phyloP scores from a whole-genome alignment of 208 protist species.

The Leishmania guyanensis region DNA sequence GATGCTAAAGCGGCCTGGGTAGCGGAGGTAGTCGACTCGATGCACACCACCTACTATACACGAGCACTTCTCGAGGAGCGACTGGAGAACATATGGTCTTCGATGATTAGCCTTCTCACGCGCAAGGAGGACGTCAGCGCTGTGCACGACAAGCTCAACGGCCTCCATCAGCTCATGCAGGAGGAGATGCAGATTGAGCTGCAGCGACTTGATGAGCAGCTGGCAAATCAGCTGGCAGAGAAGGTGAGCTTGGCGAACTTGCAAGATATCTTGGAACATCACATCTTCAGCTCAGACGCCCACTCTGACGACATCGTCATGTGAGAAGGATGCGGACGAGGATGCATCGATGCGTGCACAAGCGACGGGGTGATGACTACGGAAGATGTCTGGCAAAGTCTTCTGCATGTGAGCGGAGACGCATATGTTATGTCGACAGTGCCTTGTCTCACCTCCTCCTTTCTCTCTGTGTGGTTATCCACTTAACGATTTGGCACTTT shows the following conservation, averaged over 20 bases:
- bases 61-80: conserved; percentile 63
- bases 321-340: background rate
- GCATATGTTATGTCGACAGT: background rate
- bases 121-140: conserved; percentile 67
- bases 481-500: background rate
- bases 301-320: conserved; percentile 3
- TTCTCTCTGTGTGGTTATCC: background rate
- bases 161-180: conserved; percentile 39
- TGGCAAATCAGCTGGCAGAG: conserved; percentile 49
- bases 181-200: conserved; percentile 51
- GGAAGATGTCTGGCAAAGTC: background rate
- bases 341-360: background rate
- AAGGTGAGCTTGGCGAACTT: conserved; percentile 62
- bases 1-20: conserved; percentile 5
- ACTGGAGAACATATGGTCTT: conserved; percentile 75
- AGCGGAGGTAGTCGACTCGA: conserved; percentile 18
- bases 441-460: background rate
- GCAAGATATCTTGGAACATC: conserved; percentile 53
- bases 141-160: conserved; percentile 66
- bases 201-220: conserved; percentile 32
- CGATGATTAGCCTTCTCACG: conserved; percentile 57
- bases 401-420: background rate
- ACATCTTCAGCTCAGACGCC: conserved; percentile 11
- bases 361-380: background rate
- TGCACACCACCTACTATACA: conserved; percentile 36